Base-by-base conservation (phyloP, 331 rosid species). In the Telfairia occidentalis region DNA sequence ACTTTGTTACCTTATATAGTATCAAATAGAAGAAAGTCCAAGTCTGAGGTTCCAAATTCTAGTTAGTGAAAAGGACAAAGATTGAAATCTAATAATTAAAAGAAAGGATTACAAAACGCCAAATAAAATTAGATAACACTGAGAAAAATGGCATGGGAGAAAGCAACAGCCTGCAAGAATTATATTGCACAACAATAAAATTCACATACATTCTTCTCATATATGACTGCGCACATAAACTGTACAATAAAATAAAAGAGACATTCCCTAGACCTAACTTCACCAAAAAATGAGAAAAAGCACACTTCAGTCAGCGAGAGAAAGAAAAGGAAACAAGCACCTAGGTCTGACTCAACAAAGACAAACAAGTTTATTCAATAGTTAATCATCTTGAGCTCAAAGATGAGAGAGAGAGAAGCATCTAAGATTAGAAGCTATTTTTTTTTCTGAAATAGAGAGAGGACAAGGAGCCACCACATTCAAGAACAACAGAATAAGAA, bases 231-330 rank as follows among this genome's bases (percentile, higher is more conserved):
- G 57, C 83, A 84, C 77, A 81, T 82, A 80, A 86, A 85, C 97
- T 94, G 84, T 87, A 91, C 96, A 88, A 80, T 26, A 79, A 78
- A 76, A 79, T 71, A 72, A 59, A 73, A 77, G 80, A 81, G 83
- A 80, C 77, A 82, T 71, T 52, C 85, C 81, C 86, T 85, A 83
- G 54, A 81, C 83, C 91, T 91, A 90, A 90, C 98, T 88, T 90
- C 79, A 85, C 79, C 86, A 85, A 79, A 89, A 85, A 86, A 83
- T 67, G 71, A 82, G 85, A 89, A 82, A 83, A 81, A 82, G 80
- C 82, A 88, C 87, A 79, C 88, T 85, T 77, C 15, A 73, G 82
- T 83, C 82, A 59, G 81, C 84, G 78, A 84, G 83, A 83, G 72
- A 87, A 83, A 84, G 54, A 79, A 82, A 74, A 81, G 81, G 75